phyloP scores from a whole-genome alignment of 768 basidiomycete species.

The Asterophora lycoperdoides region DNA sequence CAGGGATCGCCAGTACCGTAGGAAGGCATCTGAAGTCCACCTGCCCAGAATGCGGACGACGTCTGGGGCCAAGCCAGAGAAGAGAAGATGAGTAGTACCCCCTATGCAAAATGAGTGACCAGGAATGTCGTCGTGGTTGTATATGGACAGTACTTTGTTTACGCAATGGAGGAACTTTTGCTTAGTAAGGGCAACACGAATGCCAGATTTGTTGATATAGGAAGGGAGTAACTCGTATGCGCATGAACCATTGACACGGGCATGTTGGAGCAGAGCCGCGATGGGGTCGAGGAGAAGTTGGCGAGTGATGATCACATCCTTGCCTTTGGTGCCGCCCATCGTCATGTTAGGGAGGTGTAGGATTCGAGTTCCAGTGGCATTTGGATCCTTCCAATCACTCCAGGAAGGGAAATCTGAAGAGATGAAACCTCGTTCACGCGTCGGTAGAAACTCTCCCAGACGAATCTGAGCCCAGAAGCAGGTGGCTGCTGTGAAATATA shows the following conservation, averaged over 20 bases:
- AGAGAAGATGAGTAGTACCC: slow-evolving; percentile 28
- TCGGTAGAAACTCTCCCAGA: slow-evolving; percentile 30
- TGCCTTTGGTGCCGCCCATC: too few relatives aligned
- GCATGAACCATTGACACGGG: slow-evolving; percentile 13
- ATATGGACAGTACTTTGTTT: slow-evolving; percentile 1
- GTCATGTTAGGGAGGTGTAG: too few relatives aligned
- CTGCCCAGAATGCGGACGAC: slow-evolving; percentile 25
- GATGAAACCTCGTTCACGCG: too few relatives aligned
- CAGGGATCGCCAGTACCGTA: slow-evolving; percentile 27
- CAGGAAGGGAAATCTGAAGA: slow-evolving; percentile 8
- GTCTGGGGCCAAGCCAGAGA: slow-evolving; percentile 25
- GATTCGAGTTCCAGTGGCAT: too few relatives aligned
- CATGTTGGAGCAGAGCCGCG: slow-evolving; percentile 13
- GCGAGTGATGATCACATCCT: too few relatives aligned
- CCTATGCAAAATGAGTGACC: slow-evolving; percentile 36
- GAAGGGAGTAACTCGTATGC: background rate
- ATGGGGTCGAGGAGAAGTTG: too few relatives aligned
- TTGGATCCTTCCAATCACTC: too few relatives aligned
- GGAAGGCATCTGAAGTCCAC: slow-evolving; percentile 31
- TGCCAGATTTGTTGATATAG: too few relatives aligned
- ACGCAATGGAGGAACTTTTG: slow-evolving; percentile 25
- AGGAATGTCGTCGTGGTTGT: slow-evolving; percentile 5
- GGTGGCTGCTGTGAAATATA: too few relatives aligned
- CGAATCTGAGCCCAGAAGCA: slow-evolving; percentile 31
- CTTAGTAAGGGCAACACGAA: slow-evolving; percentile 17